Conservation (phyloP, 176 grass and related monocot species). For the Calamus simplicifolius region DNA sequence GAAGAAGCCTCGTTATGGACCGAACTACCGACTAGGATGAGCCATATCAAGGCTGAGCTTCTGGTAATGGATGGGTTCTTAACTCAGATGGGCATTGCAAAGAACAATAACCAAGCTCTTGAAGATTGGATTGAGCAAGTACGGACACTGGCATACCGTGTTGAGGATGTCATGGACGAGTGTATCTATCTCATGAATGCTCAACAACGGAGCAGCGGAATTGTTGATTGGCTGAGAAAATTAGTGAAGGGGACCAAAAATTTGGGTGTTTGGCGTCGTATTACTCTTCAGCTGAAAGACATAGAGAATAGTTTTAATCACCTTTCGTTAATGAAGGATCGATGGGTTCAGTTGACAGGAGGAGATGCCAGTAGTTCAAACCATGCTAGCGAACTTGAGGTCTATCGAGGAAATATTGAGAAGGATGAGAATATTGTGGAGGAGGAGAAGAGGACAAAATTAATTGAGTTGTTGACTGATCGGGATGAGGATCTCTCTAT, state of each 20-base stretch:
- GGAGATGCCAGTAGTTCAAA: background rate
- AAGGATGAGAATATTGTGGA: no score
- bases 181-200: constrained; percentile 16
- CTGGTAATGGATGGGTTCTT: constrained; percentile 26
- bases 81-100: background rate
- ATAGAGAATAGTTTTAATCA: constrained; percentile 5
- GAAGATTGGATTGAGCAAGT: constrained; percentile 25
- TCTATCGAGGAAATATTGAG: no score
- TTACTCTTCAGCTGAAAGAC: background rate
- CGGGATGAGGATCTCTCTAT: background rate
- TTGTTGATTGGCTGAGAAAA: constrained; percentile 16
- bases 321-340: constrained; percentile 1
- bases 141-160: constrained; percentile 19
- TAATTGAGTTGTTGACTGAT: constrained; percentile 13
- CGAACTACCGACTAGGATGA: constrained; percentile 19
- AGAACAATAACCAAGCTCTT: background rate
- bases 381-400: background rate
- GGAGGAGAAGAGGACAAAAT: background rate
- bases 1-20: background rate
- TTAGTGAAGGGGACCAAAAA: background rate
- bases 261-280: constrained; percentile 11
- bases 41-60: constrained; percentile 22
- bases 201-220: background rate
- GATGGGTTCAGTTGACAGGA: constrained; percentile 10
- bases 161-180: constrained; percentile 30